Conservation (phyloP, 2,329 filamentous ascomycete genomes). For the Exophiala phaeomuriformis region DNA sequence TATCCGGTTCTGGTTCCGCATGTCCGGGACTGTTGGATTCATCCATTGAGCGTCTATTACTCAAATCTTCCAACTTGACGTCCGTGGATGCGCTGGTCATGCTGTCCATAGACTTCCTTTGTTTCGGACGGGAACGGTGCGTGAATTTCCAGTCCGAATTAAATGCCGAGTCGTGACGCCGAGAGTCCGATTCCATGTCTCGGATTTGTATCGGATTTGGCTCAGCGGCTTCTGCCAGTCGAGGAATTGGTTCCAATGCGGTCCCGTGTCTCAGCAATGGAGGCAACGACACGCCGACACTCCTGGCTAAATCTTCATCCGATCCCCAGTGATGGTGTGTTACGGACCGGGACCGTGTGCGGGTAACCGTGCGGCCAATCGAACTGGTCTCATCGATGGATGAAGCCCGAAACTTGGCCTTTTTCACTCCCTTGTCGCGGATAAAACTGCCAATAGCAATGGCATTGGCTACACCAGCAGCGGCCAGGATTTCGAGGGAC, state of each 20-base stretch:
- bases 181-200: slow-evolving; percentile 23
- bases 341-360: slow-evolving; percentile 51
- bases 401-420: slow-evolving; percentile 64
- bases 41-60: slow-evolving; percentile 1
- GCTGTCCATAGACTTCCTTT: slow-evolving; percentile 13
- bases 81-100: slow-evolving; percentile 22
- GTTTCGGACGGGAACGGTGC: slow-evolving; percentile 8
- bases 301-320: slow-evolving; percentile 81
- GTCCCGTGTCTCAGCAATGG: slow-evolving; percentile 40
- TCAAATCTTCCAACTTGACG: slow-evolving; percentile 21
- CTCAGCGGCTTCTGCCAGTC: slow-evolving; percentile 16
- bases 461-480: slow-evolving; percentile 77
- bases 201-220: background rate
- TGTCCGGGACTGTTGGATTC: slow-evolving; percentile 8
- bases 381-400: slow-evolving; percentile 38
- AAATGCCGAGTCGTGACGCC: slow-evolving; percentile 26
- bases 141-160: slow-evolving; percentile 22
- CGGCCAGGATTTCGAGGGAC: slow-evolving; percentile 82
- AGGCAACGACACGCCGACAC: slow-evolving; percentile 62
- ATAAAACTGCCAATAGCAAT: slow-evolving; percentile 89
- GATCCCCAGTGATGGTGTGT: slow-evolving; percentile 72
- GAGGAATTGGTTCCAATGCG: slow-evolving; percentile 8
- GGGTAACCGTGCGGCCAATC: slow-evolving; percentile 27
- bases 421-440: slow-evolving; percentile 82
- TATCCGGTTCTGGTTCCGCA: slow-evolving; percentile 18